Conservation (phyloP, 1,139 yeast species). For the Pichia sp. region DNA sequence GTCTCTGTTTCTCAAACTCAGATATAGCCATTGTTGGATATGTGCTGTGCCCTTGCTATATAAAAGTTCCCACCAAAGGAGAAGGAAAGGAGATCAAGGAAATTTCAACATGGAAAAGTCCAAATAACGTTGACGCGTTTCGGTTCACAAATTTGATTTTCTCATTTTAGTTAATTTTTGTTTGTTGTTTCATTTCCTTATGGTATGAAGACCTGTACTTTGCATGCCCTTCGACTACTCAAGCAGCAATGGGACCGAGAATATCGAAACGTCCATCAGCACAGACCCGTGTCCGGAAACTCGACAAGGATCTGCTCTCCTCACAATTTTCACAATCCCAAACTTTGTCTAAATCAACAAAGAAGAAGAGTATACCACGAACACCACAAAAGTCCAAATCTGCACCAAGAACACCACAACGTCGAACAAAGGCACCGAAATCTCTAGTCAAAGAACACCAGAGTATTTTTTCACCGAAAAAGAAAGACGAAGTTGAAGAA, state of each 20-base stretch:
- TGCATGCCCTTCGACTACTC: too few species aligned
- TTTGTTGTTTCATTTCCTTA: background rate
- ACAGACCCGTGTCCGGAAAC: slow-evolving; percentile 23
- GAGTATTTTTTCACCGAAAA: slow-evolving; percentile 17
- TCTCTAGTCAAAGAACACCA: slow-evolving; percentile 12
- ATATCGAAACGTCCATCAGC: slow-evolving; percentile 25
- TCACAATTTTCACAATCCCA: slow-evolving; percentile 16
- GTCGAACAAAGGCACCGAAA: slow-evolving; percentile 10
- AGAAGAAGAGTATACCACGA: background rate
- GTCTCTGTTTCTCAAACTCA: slow-evolving; percentile 69
- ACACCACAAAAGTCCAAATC: slow-evolving; percentile 6
- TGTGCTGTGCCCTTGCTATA: too few species aligned
- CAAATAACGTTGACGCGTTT: slow-evolving; percentile 1
- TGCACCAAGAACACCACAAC: slow-evolving; percentile 8
- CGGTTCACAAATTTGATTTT: background rate
- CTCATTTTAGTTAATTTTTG: too few species aligned
- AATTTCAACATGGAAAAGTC: background rate
- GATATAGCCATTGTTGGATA: slow-evolving; percentile 36
- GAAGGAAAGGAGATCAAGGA: too few species aligned
- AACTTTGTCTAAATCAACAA: background rate
- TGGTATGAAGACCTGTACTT: too few species aligned
- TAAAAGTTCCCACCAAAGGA: too few species aligned
- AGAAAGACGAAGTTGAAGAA: background rate
- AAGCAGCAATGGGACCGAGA: background rate
- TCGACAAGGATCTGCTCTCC: slow-evolving; percentile 12